Evolutionary conservation across 768 basidiomycete species (phyloP).

Genomic region (Podaxis sp.): DNA sequence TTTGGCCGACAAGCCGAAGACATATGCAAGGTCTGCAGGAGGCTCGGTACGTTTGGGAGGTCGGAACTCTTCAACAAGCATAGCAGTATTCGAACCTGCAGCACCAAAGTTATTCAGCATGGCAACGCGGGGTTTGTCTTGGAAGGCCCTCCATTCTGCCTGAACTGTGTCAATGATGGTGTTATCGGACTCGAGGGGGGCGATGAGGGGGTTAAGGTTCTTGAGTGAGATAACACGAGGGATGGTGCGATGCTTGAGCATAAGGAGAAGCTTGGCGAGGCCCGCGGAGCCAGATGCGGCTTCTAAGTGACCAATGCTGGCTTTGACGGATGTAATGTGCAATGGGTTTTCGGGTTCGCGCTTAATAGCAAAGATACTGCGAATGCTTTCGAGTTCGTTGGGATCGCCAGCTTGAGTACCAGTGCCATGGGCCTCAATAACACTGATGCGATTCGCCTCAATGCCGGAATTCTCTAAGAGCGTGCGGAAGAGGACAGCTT

Average conservation of each 20-base stretch:
- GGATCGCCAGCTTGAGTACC: slow-evolving; percentile 75
- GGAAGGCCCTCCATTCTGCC: slow-evolving; percentile 40
- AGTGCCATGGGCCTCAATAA: slow-evolving; percentile 77
- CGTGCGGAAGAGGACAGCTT: slow-evolving; percentile 49
- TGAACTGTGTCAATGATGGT: slow-evolving; percentile 45
- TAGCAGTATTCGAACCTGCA: slow-evolving; percentile 65
- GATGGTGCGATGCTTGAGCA: slow-evolving; percentile 56
- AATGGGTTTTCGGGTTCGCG: slow-evolving; percentile 50
- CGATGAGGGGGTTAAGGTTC: slow-evolving; percentile 56
- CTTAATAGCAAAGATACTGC: slow-evolving; percentile 44
- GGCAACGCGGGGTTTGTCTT: slow-evolving; percentile 42
- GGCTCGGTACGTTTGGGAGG: neutral
- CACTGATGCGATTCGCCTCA: slow-evolving; percentile 45
- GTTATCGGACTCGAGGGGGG: slow-evolving; percentile 44
- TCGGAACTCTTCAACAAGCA: slow-evolving; percentile 54
- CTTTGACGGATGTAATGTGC: slow-evolving; percentile 71
- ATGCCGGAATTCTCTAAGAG: slow-evolving; percentile 48
- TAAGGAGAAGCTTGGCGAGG: slow-evolving; percentile 69
- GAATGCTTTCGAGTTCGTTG: slow-evolving; percentile 62
- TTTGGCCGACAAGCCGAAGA: slow-evolving; percentile 67
- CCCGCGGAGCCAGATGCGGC: slow-evolving; percentile 75
- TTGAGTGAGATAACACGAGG: slow-evolving; percentile 61
- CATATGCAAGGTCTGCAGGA: slow-evolving; percentile 25
- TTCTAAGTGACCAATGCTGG: slow-evolving; percentile 74
- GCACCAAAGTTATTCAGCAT: slow-evolving; percentile 78